Conservation (phyloP, 2,329 filamentous ascomycete species). For the Cladophialophora exuberans region DNA sequence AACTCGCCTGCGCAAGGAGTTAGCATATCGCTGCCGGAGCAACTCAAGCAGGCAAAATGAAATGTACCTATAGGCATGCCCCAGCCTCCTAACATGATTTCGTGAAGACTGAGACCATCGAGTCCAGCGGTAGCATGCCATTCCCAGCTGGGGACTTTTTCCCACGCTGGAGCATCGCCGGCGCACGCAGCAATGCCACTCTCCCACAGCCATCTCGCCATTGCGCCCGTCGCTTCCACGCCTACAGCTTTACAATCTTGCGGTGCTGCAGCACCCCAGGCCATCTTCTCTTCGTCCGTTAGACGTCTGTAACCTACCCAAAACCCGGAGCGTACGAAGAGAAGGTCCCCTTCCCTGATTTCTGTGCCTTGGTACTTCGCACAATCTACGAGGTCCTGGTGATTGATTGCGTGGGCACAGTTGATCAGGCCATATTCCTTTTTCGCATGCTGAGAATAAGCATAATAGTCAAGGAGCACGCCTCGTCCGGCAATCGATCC, state of each 20-base stretch:
- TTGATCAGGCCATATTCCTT: neutral
- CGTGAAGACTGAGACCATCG: slow-evolving; percentile 15
- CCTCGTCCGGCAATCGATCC: slow-evolving; percentile 50
- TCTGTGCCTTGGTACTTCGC: slow-evolving; percentile 22
- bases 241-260: slow-evolving; percentile 15
- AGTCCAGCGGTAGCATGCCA: slow-evolving; percentile 2
- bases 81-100: slow-evolving; percentile 32
- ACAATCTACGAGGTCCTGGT: slow-evolving; percentile 27
- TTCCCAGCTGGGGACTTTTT: slow-evolving; percentile 6
- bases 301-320: slow-evolving; percentile 7
- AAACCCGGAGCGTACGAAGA: slow-evolving; percentile 35
- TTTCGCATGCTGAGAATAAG: slow-evolving; percentile 35
- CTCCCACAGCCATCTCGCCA: slow-evolving; percentile 39
- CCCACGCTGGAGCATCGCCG: slow-evolving; percentile 38
- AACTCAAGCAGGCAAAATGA: neutral
- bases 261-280: neutral
- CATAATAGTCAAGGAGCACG: slow-evolving; percentile 50
- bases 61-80: slow-evolving; percentile 31
- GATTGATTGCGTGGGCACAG: slow-evolving; percentile 27
- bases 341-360: slow-evolving; percentile 31
- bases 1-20: slow-evolving; percentile 22
- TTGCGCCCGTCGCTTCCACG: slow-evolving; percentile 36
- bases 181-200: slow-evolving; percentile 38
- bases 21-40: neutral
- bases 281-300: slow-evolving; percentile 7